These are phyloP conservation scores for Effrenium voratum DNA, from an alignment of 73 alveolate genomes.

Conservation along the genomic window DNA sequence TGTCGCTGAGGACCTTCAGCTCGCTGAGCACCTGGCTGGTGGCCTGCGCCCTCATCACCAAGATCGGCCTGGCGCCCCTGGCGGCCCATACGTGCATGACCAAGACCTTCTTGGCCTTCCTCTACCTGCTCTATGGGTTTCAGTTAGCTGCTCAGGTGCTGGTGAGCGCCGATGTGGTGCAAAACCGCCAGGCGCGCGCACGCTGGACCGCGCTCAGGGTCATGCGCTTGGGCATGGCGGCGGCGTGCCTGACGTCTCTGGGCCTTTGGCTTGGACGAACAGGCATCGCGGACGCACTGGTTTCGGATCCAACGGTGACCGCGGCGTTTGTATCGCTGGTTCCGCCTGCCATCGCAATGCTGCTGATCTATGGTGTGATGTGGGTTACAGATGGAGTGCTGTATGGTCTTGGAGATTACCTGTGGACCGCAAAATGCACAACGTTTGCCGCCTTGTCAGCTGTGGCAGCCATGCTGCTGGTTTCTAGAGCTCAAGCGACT, in stretches of 20 bases:
- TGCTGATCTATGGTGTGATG: slow-evolving; percentile 68
- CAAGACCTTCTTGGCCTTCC: slow-evolving; percentile 68
- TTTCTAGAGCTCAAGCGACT: slow-evolving; percentile 17
- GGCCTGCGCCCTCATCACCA: slow-evolving; percentile 85
- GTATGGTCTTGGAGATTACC: not conserved
- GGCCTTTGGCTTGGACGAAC: slow-evolving; percentile 61
- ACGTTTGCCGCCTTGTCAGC: slow-evolving; percentile 53
- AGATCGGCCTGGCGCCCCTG: slow-evolving; percentile 81
- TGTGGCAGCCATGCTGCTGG: slow-evolving; percentile 18
- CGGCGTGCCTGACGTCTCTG: slow-evolving; percentile 47
- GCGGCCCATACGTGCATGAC: slow-evolving; percentile 92
- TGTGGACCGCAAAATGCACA: slow-evolving; percentile 6
- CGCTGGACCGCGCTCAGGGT: slow-evolving; percentile 68
- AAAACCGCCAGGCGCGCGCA: slow-evolving; percentile 40
- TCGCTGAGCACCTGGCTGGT: slow-evolving; percentile 88
- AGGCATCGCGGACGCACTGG: slow-evolving; percentile 31
- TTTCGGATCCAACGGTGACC: not conserved
- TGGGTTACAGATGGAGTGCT: slow-evolving; percentile 74
- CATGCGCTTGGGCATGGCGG: slow-evolving; percentile 73
- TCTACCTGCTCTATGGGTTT: slow-evolving; percentile 75
- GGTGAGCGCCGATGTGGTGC: slow-evolving; percentile 47
- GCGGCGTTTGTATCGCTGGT: slow-evolving; percentile 62
- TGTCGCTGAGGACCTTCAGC: slow-evolving; percentile 52
- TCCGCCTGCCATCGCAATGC: slow-evolving; percentile 82
- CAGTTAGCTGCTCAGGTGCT: slow-evolving; percentile 66